Evolutionary conservation across 2,329 filamentous ascomycete genomes (phyloP), one percentile per base, ranked within the genome.

Genomic region (Trichoderma hamatum): DNA sequence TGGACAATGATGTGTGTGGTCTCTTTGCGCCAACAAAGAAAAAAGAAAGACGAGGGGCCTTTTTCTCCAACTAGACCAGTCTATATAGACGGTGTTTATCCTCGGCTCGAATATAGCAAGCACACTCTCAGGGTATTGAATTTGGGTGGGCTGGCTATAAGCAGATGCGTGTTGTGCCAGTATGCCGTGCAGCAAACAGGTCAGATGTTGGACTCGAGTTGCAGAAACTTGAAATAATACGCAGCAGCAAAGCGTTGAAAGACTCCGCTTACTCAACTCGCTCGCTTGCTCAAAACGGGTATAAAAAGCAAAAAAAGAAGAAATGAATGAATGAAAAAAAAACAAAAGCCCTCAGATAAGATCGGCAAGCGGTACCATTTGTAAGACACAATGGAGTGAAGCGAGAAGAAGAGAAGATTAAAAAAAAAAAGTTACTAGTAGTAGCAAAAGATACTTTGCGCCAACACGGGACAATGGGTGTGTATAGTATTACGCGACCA

Each of bases 391-490:
- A 43, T 43, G 39, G 39, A 43, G 39, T 49, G 30, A 10, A 54
- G 46, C 21, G 32, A 39, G 46, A 64, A 54, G 21, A 19, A 34
- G 46, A 51, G 13, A 63, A 52, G 39, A 32, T n/a, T 43, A n/a
- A 19, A 24, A 19, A 36, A 39, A 63, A 24, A 54, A 64, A 28
- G 14, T n/a, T 28, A 26, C 26, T 24, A 39, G 51, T 24, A 39
- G 51, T 11, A 63, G 32, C 26, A 39, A 64, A 64, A 64, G 46
- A 62, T 24, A 62, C 26, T 62, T 62, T 62, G 30, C 28, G 43
- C 49, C 61, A 64, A 54, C 49, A 64, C 61, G 61, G 54, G 46
- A 11, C 54, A 36, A 52, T 64, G 39, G 61, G 61, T 49, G 61
- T 64, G 39, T 43, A 43, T 43, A n/a, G 39, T 43, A 43, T 43